Percentiles rank a stretch among this genome's conserved stretches.
phyloP scores from a whole-genome alignment of 352 stramenopile species.

The Phytophthora sp. region DNA sequence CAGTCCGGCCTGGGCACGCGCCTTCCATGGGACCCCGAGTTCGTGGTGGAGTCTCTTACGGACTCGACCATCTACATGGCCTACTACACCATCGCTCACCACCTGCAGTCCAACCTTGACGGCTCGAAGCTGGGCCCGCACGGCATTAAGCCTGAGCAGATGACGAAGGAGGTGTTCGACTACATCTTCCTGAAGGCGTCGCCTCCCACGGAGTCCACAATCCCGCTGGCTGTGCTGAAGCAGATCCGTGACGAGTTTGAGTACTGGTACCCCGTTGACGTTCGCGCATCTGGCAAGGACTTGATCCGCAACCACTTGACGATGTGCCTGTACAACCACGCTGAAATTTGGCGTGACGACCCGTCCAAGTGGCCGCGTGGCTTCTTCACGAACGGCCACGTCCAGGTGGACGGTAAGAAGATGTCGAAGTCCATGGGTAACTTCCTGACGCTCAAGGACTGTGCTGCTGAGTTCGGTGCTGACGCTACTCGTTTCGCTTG shows the following conservation, averaged over 20 bases:
- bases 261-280: constrained; percentile 99
- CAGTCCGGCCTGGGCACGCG: constrained; percentile 97
- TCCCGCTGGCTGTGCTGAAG: constrained; percentile 90
- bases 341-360: constrained; percentile 98
- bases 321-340: constrained; percentile 99
- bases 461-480: constrained; percentile 94
- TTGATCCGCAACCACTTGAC: constrained; percentile 99
- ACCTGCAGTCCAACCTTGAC: constrained; percentile 97
- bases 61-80: constrained; percentile 99
- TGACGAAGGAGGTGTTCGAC: constrained; percentile 98
- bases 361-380: constrained; percentile 96
- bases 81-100: constrained; percentile 99
- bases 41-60: constrained; percentile 99
- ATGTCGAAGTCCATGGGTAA: constrained; percentile 99
- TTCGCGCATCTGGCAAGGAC: constrained; percentile 96
- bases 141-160: constrained; percentile 81
- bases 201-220: constrained; percentile 84
- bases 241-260: constrained; percentile 97
- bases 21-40: constrained; percentile 98
- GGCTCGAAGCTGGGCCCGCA: constrained; percentile 90
- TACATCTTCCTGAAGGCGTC: constrained; percentile 97
- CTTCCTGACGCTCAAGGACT: constrained; percentile 99
- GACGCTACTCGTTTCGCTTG: constrained; percentile 98
- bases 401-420: constrained; percentile 98
- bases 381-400: constrained; percentile 99